These are phyloP conservation scores for Linnemannia zychae DNA, from an alignment of 192 early-diverging fungal genomes.

Conservation along the genomic window DNA sequence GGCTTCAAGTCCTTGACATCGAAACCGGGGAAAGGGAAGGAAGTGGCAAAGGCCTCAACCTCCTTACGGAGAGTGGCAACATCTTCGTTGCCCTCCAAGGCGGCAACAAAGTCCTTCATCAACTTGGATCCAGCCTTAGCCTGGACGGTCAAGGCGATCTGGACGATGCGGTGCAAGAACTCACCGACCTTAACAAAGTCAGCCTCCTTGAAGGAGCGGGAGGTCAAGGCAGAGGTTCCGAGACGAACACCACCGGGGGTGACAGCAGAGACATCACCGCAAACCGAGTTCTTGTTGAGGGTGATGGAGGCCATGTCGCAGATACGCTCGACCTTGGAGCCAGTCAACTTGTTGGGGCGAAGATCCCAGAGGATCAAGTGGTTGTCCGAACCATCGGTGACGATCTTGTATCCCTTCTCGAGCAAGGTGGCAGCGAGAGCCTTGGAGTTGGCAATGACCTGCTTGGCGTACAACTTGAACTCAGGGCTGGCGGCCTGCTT, in stretches of 20 bases:
- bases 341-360: conserved; percentile 91
- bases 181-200: conserved; percentile 98
- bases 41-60: conserved; percentile 92
- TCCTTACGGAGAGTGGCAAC: conserved; percentile 86
- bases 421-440: conserved; percentile 86
- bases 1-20: conserved; percentile 35
- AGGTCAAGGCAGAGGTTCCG: conserved; percentile 95
- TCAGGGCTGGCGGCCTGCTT: conserved; percentile 96
- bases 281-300: conserved; percentile 99
- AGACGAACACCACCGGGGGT: conserved; percentile 98
- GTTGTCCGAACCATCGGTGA: conserved; percentile 97
- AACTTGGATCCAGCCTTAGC: conserved; percentile 87
- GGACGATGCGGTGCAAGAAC: conserved; percentile 94
- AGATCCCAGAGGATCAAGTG: conserved; percentile 99
- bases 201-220: conserved; percentile 95
- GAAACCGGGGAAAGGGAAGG: conserved; percentile 97
- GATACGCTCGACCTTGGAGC: conserved; percentile 98
- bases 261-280: conserved; percentile 95
- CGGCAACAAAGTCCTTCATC: conserved; percentile 98
- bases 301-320: conserved; percentile 98
- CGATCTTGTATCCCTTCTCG: conserved; percentile 91
- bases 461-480: conserved; percentile 95
- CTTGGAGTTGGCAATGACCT: conserved; percentile 94
- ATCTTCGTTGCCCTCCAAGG: conserved; percentile 81
- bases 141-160: conserved; percentile 92